Conservation (phyloP, 768 basidiomycete genomes). For the Scleroderma bovista region DNA sequence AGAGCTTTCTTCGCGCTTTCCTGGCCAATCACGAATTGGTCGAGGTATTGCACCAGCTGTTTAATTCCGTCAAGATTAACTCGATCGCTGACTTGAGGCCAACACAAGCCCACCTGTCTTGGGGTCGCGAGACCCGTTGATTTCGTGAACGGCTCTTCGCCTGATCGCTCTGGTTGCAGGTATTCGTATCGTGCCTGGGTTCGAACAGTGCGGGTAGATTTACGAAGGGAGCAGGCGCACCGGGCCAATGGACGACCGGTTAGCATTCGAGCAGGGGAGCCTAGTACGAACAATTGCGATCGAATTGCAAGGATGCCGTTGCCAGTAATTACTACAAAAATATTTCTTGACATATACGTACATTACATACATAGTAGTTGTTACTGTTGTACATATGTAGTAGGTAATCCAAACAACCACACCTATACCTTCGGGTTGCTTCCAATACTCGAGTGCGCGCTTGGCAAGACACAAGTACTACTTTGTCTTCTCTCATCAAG, state of each 20-base stretch:
- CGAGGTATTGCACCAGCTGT: slow-evolving; percentile 84
- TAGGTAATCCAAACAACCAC: too few species aligned
- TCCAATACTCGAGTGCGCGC: too few species aligned
- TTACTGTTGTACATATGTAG: too few species aligned
- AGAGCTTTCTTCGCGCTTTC: slow-evolving; percentile 90
- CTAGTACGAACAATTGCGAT: too few species aligned
- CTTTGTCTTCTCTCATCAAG: neutral
- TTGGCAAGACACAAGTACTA: neutral
- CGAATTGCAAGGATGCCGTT: too few species aligned
- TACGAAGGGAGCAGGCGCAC: slow-evolving; percentile 23
- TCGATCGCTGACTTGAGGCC: neutral
- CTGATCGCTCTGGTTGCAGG: slow-evolving; percentile 24
- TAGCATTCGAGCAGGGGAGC: slow-evolving; percentile 21
- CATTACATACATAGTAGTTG: too few species aligned
- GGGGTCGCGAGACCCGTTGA: slow-evolving; percentile 56
- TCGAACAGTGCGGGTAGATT: slow-evolving; percentile 36
- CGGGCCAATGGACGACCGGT: slow-evolving; percentile 16
- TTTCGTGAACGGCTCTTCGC: slow-evolving; percentile 28
- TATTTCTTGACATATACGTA: too few species aligned
- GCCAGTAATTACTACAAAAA: too few species aligned
- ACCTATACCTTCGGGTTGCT: too few species aligned
- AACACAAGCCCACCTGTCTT: slow-evolving; percentile 34
- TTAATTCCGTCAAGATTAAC: slow-evolving; percentile 8
- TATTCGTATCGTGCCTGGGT: slow-evolving; percentile 55
- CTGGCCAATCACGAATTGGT: slow-evolving; percentile 89